Base-by-base conservation (phyloP, 1,139 yeast species). In the Scheffersomyces parashehatae region DNA sequence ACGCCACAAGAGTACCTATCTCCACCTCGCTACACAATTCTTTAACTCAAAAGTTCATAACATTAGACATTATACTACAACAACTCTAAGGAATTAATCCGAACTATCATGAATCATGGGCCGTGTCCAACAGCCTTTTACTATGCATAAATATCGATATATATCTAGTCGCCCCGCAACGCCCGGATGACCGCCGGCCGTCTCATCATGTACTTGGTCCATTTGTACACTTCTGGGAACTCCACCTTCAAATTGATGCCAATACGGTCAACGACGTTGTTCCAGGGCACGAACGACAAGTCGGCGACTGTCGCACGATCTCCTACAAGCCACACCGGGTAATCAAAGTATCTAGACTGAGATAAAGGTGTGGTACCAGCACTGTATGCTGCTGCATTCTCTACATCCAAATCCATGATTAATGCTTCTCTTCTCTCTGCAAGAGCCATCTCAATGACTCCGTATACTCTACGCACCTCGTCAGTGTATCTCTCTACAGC, bases 301-400 rank as follows among this genome's bases (percentile, higher is more conserved):
- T 91, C 98, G 4, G 97, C 97, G 40, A 90, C 84, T 2, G 97
- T 88, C 43, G 93, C 85, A 45, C 88, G 73, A 59, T 89, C 96
- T 29, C 97, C 96, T 6, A 90, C 97, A 29, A 91, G 74, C 98
- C 98, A 91, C 31, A 91, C 95, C 1, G 97, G 97, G 56, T 88
- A 87, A 58, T 89, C 96, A 58, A 89, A 88, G 68, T 87, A 89
- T 63, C 93, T 77, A 42, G 91, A 83, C 62, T 88, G 95, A 20
- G 90, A 82, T 50, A 89, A 67, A 2, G 96, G 96, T 1, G 96
- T 88, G 3, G 95, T 85, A 14, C 97, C 97, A 2, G 91, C 84
- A 43, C 90, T 83, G 64, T 88, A 89, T 5, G 93, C 87, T n/a
- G 88, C 88, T 0, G 91, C 91, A 59, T 85, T 86, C 54, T 88